Percentiles rank a stretch among this genome's conserved stretches.
These are phyloP conservation scores for Yamadazyma endophytica DNA, from an alignment of 805 yeast genomes.

Conservation along the genomic window DNA sequence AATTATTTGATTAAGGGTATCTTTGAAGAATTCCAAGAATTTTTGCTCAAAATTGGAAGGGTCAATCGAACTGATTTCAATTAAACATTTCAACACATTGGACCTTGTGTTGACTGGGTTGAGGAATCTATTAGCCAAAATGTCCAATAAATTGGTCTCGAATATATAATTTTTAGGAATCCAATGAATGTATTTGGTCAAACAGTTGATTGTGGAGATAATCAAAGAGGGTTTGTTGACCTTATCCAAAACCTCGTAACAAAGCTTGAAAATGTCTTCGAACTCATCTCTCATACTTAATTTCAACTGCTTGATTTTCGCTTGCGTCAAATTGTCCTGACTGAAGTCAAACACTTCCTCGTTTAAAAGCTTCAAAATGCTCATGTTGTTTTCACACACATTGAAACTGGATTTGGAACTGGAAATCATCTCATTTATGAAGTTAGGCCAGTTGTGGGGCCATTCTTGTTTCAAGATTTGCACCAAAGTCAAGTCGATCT, in stretches of 20 bases:
- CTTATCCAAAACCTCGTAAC: constrained; percentile 89
- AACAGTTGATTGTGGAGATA: constrained; percentile 76
- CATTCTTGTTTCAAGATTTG: constrained; percentile 96
- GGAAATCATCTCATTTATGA: constrained; percentile 86
- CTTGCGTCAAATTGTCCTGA: constrained; percentile 96
- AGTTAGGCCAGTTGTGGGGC: constrained; percentile 99
- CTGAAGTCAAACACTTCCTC: constrained; percentile 96
- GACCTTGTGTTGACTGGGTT: constrained; percentile 77
- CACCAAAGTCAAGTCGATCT: constrained; percentile 90
- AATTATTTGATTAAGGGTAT: constrained; percentile 66
- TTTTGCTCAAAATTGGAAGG: constrained; percentile 51
- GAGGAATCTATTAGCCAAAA: constrained; percentile 73
- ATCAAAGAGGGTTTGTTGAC: constrained; percentile 81
- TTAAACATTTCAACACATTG: constrained; percentile 83
- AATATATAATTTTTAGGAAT: constrained; percentile 87
- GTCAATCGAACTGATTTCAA: constrained; percentile 76
- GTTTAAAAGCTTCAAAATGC: constrained; percentile 77
- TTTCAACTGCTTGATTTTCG: constrained; percentile 81
- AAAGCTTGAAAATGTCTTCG: constrained; percentile 86
- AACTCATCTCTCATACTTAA: constrained; percentile 84
- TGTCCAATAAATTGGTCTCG: constrained; percentile 74
- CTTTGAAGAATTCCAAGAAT: constrained; percentile 65
- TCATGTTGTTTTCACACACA: constrained; percentile 97
- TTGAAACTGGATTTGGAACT: constrained; percentile 82
- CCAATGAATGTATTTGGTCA: constrained; percentile 89